Base-by-base conservation (phyloP, 192 early-diverging fungal species). In the Spizellomyces sp. region DNA sequence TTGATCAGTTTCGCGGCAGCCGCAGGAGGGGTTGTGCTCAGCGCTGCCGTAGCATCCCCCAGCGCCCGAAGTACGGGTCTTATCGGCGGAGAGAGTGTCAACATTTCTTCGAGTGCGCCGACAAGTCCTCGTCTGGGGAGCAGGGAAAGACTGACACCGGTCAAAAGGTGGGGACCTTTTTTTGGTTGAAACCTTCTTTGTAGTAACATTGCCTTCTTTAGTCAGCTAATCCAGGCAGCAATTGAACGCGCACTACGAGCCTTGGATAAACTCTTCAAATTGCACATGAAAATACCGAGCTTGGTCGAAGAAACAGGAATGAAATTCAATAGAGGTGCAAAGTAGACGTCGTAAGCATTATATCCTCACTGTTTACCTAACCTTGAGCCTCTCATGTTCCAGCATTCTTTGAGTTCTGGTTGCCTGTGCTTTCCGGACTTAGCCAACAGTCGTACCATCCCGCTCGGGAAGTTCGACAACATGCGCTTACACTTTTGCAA, bases 401-500 rank as follows among this genome's bases (percentile, higher is more conserved):
- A 85, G 88, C 83, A 4, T 93, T 89, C 87, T 88, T 86, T 62
- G 84, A 81, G 45, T 93, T 92, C 74, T 93, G 91, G 92, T 79
- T 93, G 45, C 91, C 92, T 7, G 80, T 93, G 44, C 73, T 92
- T 17, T 88, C 90, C 6, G 90, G 89, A 0, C 70, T 93, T 42
- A 84, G 83, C 12, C 90, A 91, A 68, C 90, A 90, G 70, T 90
- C 89, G 73, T 90, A 83, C 52, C 90, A 91, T 74, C 89, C 91
- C 5, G 86, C 80, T 62, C 86, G 87, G 22, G 91, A 95, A 61
- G 86, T 95, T 7, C 89, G 95, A 21, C 92, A 94, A 74, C 80
- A 88, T 55, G 93, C 93, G 1, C 86, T 94, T 65, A 83, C 92
- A 0, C 87, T 88, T 50, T 79, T 98, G n/a, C 94, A 98, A 77